Base-by-base conservation (phyloP, 345 rosid species). In the Eucalyptus marginata region DNA sequence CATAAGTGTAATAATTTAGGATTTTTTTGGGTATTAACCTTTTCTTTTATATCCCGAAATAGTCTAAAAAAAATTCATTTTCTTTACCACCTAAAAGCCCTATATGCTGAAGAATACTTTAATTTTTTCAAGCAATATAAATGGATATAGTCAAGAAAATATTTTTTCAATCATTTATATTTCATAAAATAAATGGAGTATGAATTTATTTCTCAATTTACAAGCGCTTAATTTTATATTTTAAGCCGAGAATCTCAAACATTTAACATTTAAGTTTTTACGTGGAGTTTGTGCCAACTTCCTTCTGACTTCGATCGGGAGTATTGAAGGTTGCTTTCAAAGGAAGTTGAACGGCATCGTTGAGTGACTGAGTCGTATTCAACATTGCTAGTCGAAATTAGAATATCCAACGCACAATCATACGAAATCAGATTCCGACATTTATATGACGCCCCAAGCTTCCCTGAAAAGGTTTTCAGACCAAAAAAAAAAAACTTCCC, bases 1-100 rank as follows among this genome's bases (percentile, higher is more conserved):
- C 24, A 7, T 18, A 52, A 0, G 24, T 3, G 0, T 18, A 52
- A 4, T 52, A 52, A 52, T 18, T 52, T 52, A 52, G 4, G 24
- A 52, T 18, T 18, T 52, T 52, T 18, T 18, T 1, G n/a, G 56
- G 24, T 7, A 52, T 18, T 52, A 56, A 56, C 11, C 1, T 56
- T 56, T 56, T 24, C 29, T 24, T 56, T 56, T 9, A 24, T 56
- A 22, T 24, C 29, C 12, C 1, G 6, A 56, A 56, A 56, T 56
- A 56, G 27, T 56, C 27, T 5, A 56, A 56, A 56, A 12, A 56
- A 56, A 56, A n/a, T 25, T 58, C 5, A 27, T 64, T 64, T 64
- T 27, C 71, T n/a, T 29, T 29, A 52, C 56, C 24, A 52, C 56
- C 4, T 18, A 52, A 52, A 52, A 18, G 56, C 4, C 16, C 15